These are phyloP conservation scores for Golubevia pallescens DNA, from an alignment of 1,284 basidiomycete species.

Conservation along the genomic window DNA sequence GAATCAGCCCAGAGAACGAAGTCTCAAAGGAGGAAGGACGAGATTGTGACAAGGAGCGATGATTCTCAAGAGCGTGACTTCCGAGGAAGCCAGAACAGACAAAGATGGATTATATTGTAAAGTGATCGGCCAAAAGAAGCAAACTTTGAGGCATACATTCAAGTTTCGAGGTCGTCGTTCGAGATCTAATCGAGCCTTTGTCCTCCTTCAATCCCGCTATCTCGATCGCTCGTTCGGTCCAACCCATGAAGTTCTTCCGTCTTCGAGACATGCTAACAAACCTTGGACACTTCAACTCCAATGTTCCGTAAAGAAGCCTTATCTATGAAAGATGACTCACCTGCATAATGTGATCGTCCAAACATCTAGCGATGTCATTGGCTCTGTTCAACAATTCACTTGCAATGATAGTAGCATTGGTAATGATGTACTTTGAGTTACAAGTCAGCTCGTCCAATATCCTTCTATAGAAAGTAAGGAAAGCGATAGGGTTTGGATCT, in stretches of 20 bases:
- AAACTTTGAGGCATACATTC: not conserved
- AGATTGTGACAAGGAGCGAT: no score
- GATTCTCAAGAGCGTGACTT: no score
- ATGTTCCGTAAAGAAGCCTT: not conserved
- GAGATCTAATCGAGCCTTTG: no score
- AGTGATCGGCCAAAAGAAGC: not conserved
- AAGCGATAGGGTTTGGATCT: not conserved
- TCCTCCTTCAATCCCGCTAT: no score
- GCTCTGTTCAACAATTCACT: conserved; percentile 44
- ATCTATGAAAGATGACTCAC: conserved; percentile 16
- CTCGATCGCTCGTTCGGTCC: no score
- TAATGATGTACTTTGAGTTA: conserved; percentile 64
- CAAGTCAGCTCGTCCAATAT: conserved; percentile 30
- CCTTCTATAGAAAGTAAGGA: not conserved
- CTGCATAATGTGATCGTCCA: conserved; percentile 57
- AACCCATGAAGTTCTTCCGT: no score
- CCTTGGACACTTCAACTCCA: not conserved
- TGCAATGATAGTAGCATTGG: conserved; percentile 55
- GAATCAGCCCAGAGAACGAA: no score
- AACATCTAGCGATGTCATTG: conserved; percentile 42
- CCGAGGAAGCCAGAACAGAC: no score
- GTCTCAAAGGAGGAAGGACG: no score
- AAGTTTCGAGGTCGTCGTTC: not conserved
- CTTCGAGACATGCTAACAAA: not conserved
- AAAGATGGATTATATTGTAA: no score